Evolutionary conservation across 441 rosid species (phyloP), one percentile per base, ranked within the genome.

Genomic region (Geranium incanum): DNA sequence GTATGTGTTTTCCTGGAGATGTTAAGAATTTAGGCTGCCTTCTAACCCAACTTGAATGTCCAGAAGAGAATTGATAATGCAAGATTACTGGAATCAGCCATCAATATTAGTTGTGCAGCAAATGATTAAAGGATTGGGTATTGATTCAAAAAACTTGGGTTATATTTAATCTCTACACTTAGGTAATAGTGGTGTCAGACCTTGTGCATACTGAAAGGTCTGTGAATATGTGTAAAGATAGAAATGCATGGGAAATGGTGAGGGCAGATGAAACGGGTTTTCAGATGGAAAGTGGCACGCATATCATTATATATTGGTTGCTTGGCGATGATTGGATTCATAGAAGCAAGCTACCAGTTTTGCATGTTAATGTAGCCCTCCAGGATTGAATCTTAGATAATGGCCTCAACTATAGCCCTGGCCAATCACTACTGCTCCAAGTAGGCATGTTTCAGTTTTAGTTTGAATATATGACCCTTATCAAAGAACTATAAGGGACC

Each of bases 361-460:
- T n/a, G 39, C 5, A 0, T 39, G 59, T 39, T 55, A 15, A 16
- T 16, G 75, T 45, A 39, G 45, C 21, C 18, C 12, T 60, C 36
- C 23, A 66, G 57, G 48, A 39, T 57, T 73, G 19, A 18, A 68
- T 72, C 41, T 59, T 28, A 18, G 68, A 69, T n/a, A 8, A 38
- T 37, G 67, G 16, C 38, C 15, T 63, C 28, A 12, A 63, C 38
- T 23, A 9, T 57, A 9, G 55, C 70, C 48, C 21, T 72, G 65
- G 77, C 74, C 80, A 77, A 70, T 67, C 68, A 67, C 63, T 65
- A 68, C 45, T 13, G 23, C 67, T 50, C 43, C 28, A 73, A 23
- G 77, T 64, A 75, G 75, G 75, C 19, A 48, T 23, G 72, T 16
- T 36, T 43, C 62, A 8, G 52, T 45, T 45, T 45, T 45, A 45